A percentile compares a stretch with the other conserved stretches of the same genome.
Evolutionary conservation across 768 basidiomycete species (phyloP).

Genomic region (Trichaptum fuscoviolaceum): DNA sequence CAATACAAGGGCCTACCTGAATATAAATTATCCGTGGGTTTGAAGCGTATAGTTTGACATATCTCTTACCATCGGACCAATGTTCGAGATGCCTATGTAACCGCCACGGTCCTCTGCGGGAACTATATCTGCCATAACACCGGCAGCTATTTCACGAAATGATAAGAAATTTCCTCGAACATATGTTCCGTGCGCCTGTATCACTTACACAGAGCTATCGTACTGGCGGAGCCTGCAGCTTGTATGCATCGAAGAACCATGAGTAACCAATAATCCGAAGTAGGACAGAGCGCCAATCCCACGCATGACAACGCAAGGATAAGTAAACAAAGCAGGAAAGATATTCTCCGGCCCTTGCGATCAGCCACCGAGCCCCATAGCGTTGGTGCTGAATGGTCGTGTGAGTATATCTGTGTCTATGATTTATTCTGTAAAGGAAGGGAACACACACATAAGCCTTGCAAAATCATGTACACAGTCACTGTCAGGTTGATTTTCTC

Average conservation of each 20-base stretch:
- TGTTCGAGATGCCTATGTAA: constrained; percentile 60
- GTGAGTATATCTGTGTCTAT: background rate
- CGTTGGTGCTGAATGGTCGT: constrained; percentile 31
- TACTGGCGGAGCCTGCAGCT: constrained; percentile 74
- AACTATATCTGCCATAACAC: constrained; percentile 76
- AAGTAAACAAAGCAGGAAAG: constrained; percentile 57
- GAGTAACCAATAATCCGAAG: constrained; percentile 68
- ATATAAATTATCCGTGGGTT: too few relatives aligned
- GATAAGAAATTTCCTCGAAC: background rate
- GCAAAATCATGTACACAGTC: constrained; percentile 69
- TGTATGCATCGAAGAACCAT: constrained; percentile 78
- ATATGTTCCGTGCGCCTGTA: background rate
- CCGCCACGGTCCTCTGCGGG: constrained; percentile 67
- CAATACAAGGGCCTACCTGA: constrained; percentile 34
- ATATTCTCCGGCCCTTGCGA: constrained; percentile 55
- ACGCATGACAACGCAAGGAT: constrained; percentile 64
- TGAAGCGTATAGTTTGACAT: too few relatives aligned
- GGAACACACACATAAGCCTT: constrained; percentile 46
- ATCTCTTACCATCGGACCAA: constrained; percentile 52
- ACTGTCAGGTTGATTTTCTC: constrained; percentile 79
- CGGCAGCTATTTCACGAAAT: constrained; percentile 44
- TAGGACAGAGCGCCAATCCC: constrained; percentile 50
- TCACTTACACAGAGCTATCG: constrained; percentile 59
- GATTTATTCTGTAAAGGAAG: background rate
- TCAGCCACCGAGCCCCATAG: constrained; percentile 71